These are phyloP conservation scores for Nepenthes alata DNA, from an alignment of 179 eudicot species.

Conservation along the genomic window DNA sequence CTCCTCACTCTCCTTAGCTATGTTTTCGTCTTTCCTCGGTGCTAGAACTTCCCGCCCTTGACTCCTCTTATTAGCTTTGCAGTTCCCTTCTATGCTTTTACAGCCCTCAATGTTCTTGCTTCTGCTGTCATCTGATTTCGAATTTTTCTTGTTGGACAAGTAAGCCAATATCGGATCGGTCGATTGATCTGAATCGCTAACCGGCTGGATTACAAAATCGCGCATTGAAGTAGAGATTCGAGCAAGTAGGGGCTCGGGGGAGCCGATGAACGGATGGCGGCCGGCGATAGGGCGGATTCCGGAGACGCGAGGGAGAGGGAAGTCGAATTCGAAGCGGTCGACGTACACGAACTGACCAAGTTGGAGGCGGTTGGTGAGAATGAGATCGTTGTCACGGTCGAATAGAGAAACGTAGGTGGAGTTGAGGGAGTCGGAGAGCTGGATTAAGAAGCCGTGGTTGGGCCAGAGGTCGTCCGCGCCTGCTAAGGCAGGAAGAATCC, in stretches of 20 bases:
- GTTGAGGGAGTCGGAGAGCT: constrained; percentile 76
- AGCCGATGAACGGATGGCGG: constrained; percentile 57
- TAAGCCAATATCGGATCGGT: constrained; percentile 35
- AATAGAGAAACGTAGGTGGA: constrained; percentile 74
- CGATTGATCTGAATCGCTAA: constrained; percentile 32
- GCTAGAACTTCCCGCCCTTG: constrained; percentile 26
- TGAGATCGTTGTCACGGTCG: constrained; percentile 53
- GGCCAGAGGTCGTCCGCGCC: constrained; percentile 12
- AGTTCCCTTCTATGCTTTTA: not conserved
- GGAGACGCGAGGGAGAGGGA: constrained; percentile 42
- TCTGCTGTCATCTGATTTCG: not conserved
- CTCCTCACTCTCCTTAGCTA: constrained; percentile 28
- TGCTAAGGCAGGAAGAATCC: constrained; percentile 55
- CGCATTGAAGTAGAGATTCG: constrained; percentile 20
- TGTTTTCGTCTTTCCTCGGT: not conserved
- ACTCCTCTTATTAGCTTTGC: constrained; percentile 42
- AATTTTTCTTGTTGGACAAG: constrained; percentile 11
- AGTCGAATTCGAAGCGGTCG: constrained; percentile 40
- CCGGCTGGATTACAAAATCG: constrained; percentile 66
- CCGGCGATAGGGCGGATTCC: constrained; percentile 65
- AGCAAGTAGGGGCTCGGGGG: constrained; percentile 38
- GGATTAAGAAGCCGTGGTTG: constrained; percentile 59
- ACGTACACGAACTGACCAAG: constrained; percentile 81
- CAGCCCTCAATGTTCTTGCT: too few species aligned
- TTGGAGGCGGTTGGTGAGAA: constrained; percentile 66